Conservation (phyloP, 1,284 basidiomycete species). For the Ustilago tritici region DNA sequence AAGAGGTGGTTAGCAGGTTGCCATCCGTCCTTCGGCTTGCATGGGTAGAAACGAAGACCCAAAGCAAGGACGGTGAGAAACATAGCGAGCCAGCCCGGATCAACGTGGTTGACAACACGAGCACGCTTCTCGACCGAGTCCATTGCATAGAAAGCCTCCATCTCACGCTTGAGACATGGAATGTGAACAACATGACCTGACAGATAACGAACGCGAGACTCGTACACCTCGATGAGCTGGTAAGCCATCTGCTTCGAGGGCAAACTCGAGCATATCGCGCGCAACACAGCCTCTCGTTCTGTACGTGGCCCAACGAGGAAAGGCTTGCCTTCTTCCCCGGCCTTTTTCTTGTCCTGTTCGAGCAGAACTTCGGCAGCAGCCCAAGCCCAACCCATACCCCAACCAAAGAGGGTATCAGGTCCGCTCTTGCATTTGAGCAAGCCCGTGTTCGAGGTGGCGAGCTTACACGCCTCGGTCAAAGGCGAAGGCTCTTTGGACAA, state of each 20-base stretch:
- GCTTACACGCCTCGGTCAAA: constrained; percentile 36
- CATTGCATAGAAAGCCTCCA: constrained; percentile 61
- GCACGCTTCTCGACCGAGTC: constrained; percentile 60
- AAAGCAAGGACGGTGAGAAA: constrained; percentile 63
- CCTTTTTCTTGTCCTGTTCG: constrained; percentile 37
- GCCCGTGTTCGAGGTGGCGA: constrained; percentile 42
- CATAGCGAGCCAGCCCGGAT: constrained; percentile 63
- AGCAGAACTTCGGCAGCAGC: constrained; percentile 56
- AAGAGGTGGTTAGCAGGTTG: constrained; percentile 52
- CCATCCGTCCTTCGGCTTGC: constrained; percentile 50
- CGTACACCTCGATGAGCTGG: constrained; percentile 62
- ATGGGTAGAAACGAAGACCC: constrained; percentile 63
- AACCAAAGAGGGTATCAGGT: constrained; percentile 64
- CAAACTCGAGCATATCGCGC: constrained; percentile 57
- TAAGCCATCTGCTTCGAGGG: constrained; percentile 56
- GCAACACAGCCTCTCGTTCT: constrained; percentile 64
- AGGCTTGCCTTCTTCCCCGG: constrained; percentile 29
- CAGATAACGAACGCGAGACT: constrained; percentile 53
- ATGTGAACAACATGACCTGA: constrained; percentile 58
- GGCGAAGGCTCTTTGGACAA: constrained; percentile 39
- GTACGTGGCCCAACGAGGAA: constrained; percentile 28
- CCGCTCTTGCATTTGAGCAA: constrained; percentile 57
- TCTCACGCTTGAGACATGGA: constrained; percentile 55
- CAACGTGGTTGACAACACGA: constrained; percentile 62
- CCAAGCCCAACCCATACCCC: constrained; percentile 67